Conservation (phyloP, 2,329 filamentous ascomycete genomes). For the Fusarium subtropicale region DNA sequence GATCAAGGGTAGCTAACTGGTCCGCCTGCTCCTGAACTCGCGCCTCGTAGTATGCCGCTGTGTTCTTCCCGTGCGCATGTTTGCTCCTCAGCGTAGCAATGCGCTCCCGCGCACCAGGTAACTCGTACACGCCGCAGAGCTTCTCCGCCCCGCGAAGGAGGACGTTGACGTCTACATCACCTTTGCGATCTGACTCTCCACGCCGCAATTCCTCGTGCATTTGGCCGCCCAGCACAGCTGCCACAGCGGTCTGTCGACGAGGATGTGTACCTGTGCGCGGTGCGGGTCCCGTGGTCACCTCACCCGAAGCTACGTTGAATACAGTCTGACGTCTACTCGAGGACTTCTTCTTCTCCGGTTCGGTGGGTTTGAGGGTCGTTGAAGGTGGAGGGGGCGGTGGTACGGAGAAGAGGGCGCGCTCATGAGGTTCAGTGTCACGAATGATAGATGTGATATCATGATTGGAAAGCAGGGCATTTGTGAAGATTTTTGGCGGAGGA, state of each 20-base stretch:
- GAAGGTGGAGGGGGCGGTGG: slow-evolving; percentile 73
- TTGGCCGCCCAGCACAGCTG: slow-evolving; percentile 87
- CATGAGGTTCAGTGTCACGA: slow-evolving; percentile 93
- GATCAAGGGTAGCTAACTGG: slow-evolving; percentile 76
- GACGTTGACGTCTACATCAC: slow-evolving; percentile 87
- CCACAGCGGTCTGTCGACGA: slow-evolving; percentile 83
- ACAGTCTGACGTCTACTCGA: slow-evolving; percentile 69
- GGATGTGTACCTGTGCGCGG: slow-evolving; percentile 62
- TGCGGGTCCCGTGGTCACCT: slow-evolving; percentile 69
- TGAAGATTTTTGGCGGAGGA: slow-evolving; percentile 91
- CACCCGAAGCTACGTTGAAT: slow-evolving; percentile 72
- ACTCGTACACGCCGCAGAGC: slow-evolving; percentile 86
- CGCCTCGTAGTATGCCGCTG: slow-evolving; percentile 82
- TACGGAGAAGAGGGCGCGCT: slow-evolving; percentile 93
- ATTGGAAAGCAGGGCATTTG: slow-evolving; percentile 87
- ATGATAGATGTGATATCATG: slow-evolving; percentile 96
- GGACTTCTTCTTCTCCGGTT: slow-evolving; percentile 53
- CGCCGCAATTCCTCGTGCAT: slow-evolving; percentile 82
- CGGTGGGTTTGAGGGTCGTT: slow-evolving; percentile 51
- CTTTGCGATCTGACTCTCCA: slow-evolving; percentile 63
- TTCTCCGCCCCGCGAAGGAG: slow-evolving; percentile 89
- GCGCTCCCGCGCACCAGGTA: slow-evolving; percentile 80
- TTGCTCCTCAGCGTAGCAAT: slow-evolving; percentile 79
- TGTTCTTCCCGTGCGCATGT: slow-evolving; percentile 76
- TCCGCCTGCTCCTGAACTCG: slow-evolving; percentile 81